A percentile compares a stretch with the other conserved stretches of the same genome.
Evolutionary conservation across 1,284 basidiomycete species (phyloP).

Genomic region (Ceraceosorus guamensis): DNA sequence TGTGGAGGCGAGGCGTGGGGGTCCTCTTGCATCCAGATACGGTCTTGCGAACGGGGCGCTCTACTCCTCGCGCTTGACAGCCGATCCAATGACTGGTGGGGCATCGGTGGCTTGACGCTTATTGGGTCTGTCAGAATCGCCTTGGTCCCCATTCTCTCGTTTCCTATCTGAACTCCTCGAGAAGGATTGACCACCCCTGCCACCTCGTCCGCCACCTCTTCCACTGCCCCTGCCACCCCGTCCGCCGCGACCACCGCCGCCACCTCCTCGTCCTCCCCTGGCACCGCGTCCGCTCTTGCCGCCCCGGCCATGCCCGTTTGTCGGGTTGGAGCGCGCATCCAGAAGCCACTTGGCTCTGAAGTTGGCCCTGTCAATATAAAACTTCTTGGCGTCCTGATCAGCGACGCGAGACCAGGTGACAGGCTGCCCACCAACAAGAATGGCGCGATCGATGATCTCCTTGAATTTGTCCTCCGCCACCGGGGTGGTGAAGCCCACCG

Average conservation of each 20-base stretch:
- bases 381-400: conserved; percentile 66
- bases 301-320: conserved; percentile 57
- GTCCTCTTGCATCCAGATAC: no score
- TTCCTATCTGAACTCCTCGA: conserved; percentile 25
- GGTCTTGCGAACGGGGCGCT: no score
- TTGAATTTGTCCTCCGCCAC: conserved; percentile 52
- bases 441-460: conserved; percentile 50
- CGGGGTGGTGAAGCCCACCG: conserved; percentile 50
- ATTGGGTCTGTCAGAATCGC: not conserved
- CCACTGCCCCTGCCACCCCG: conserved; percentile 48
- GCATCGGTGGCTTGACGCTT: not conserved
- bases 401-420: conserved; percentile 45
- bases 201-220: conserved; percentile 41
- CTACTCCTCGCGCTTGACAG: no score
- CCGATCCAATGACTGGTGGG: not conserved
- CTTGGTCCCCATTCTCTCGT: conserved; percentile 2
- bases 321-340: conserved; percentile 47
- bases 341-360: conserved; percentile 53
- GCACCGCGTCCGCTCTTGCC: conserved; percentile 61
- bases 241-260: conserved; percentile 41
- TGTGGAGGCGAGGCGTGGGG: no score
- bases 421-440: conserved; percentile 50
- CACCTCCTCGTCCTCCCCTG: conserved; percentile 54
- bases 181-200: conserved; percentile 39
- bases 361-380: conserved; percentile 63